Base-by-base conservation (phyloP, 2,329 filamentous ascomycete genomes). In the Alternaria rosae region DNA sequence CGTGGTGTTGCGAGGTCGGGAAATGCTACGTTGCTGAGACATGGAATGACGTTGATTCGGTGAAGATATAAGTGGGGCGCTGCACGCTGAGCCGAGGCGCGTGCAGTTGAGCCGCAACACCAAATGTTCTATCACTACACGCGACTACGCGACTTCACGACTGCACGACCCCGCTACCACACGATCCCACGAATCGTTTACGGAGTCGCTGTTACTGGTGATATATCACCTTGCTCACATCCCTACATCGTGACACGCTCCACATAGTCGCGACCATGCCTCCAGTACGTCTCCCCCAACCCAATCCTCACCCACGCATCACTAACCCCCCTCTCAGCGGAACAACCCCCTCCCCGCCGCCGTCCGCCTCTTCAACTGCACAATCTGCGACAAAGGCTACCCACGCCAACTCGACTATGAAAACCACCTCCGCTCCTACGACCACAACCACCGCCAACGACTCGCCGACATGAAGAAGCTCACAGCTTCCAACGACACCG, bases 381-480 rank as follows among this genome's bases (percentile, higher is more conserved):
- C 89, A 42, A 87, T 98, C 57, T 98, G 95, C 83, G 70, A 91
- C 67, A 98, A 98, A 82, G 94, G 94, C 72, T 99, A 98, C 81
- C 89, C 90, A 2, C 93, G 95, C 58, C 94, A 97, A 86, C 94
- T 96, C 76, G 94, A 98, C 78, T 97, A 96, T 79, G 94, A 98
- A 80, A 91, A 94, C 8, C 95, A 99, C 79, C 92, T 97, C 59
- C 89, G 89, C 66, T 95, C 92, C 73, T 98, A 98, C 80, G 95
- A 98, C 77, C 95, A 99, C 81, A 92, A 92, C 71, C 95, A 99
- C 81, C 70, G 69, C 45, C 70, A 82, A 77, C 91, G 92, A 52
- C 87, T 94, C 61, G 92, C 92, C 80, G 92, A 95, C 73, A 93
- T 94, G 91, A 93, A 93, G 80, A 89, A 91, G 64, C 59, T 76